These are phyloP conservation scores for Agaricus bisporus DNA, from an alignment of 768 basidiomycete genomes.

Conservation along the genomic window DNA sequence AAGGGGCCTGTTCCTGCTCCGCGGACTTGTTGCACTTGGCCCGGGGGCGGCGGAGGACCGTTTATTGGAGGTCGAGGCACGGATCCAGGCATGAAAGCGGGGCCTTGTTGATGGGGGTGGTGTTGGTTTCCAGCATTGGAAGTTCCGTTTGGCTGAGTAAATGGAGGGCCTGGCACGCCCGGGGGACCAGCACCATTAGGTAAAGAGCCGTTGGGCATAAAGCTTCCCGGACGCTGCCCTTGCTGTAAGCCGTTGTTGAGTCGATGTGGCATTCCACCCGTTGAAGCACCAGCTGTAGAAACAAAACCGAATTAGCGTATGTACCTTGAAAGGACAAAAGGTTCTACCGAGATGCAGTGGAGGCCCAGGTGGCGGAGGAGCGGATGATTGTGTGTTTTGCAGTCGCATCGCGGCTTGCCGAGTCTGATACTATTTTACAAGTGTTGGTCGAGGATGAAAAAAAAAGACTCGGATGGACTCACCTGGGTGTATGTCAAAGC, in stretches of 20 bases:
- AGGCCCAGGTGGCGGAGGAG: constrained; percentile 14
- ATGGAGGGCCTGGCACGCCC: constrained; percentile 10
- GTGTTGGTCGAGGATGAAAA: constrained; percentile 7
- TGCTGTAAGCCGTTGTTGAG: constrained; percentile 15
- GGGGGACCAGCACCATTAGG: constrained; percentile 12
- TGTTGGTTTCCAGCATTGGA: constrained; percentile 8
- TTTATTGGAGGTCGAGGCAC: constrained; percentile 10
- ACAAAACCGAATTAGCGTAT: too few relatives aligned
- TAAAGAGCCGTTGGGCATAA: constrained; percentile 2
- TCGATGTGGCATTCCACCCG: constrained; percentile 11
- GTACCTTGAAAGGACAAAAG: not conserved
- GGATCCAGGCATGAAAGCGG: constrained; percentile 18
- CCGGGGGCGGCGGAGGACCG: constrained; percentile 14
- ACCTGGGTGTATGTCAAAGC: constrained; percentile 70
- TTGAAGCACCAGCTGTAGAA: constrained; percentile 1
- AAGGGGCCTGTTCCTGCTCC: constrained; percentile 32
- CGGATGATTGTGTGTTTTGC: constrained; percentile 17
- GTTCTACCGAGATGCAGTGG: constrained; percentile 8
- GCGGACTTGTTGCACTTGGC: constrained; percentile 13
- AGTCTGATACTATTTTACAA: constrained; percentile 14
- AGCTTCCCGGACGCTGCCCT: constrained; percentile 4
- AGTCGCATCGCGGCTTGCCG: constrained; percentile 23
- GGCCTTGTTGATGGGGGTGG: constrained; percentile 9
- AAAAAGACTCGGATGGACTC: constrained; percentile 19
- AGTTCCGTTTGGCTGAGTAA: constrained; percentile 7